Evolutionary conservation across 2,329 filamentous ascomycete species (phyloP), one percentile per base, ranked within the genome.

Genomic region (Tolypocladium cylindrosporum): DNA sequence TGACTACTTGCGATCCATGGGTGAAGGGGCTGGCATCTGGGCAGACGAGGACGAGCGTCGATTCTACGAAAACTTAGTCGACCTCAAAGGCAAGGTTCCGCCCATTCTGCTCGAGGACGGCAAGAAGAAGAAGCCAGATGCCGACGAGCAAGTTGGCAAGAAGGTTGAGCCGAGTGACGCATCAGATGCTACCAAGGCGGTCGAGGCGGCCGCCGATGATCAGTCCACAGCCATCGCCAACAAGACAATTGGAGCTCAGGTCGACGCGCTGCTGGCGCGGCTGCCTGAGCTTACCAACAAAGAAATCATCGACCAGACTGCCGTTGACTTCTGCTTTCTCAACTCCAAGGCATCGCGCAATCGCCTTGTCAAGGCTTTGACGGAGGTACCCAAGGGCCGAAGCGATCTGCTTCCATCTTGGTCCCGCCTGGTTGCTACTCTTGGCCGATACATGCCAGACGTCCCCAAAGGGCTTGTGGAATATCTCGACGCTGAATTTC

Each of bases 291-390:
- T 99, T 56, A 93, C 90, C 42, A 93, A 84, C 67, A 97, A 97
- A 69, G 95, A 99, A 55, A 79, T 86, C 55, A 90, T 97, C 57
- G 94, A 99, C 68, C 88, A 97, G 70, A 86, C 90, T 53, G 94
- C 95, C 9, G 88, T 97, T 61, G 93, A 97, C 68, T 99, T 99
- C 69, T 97, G 94, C 74, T 99, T 97, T 68, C 79, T 99, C 60
- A 99, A 99, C 71, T 99, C 94, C 1, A 99, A 99, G 69, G 94
- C 94, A 11, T 99, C 95, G 0, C 86, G 95, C 39, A 99, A 99
- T 71, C 85, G 94, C 54, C 81, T 99, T 2, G 82, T 97, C 69
- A 97, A 97, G 72, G 90, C 91, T 37, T 78, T 99, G 52, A 93
- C 95, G 53, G 94, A 99, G 63, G 88, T 97, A 16, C 94, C 94